Conservation (phyloP, 768 basidiomycete genomes). For the Exsudoporus frostii region DNA sequence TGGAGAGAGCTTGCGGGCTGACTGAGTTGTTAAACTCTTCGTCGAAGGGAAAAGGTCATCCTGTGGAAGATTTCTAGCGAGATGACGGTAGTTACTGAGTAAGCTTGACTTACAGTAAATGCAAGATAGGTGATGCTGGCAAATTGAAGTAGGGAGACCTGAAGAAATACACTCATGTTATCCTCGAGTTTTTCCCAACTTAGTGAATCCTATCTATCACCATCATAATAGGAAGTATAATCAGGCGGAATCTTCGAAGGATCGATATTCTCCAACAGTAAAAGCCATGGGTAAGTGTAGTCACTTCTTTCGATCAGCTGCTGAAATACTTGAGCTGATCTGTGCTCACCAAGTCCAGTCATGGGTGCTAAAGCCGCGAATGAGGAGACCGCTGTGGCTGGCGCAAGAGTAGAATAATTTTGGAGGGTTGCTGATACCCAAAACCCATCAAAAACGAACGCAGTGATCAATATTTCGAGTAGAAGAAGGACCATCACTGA, state of each 20-base stretch:
- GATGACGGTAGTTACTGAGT: not conserved
- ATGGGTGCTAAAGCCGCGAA: not conserved
- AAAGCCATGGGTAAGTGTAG: slow-evolving; percentile 18
- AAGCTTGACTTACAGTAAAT: not conserved
- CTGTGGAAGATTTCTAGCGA: not conserved
- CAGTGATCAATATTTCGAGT: slow-evolving; percentile 17
- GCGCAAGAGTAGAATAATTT: too few species aligned
- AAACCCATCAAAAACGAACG: slow-evolving; percentile 11
- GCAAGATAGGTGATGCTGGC: slow-evolving; percentile 10
- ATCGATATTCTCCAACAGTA: slow-evolving; percentile 23
- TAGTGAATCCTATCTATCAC: not conserved
- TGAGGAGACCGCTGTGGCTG: too few species aligned
- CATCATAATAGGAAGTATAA: slow-evolving; percentile 13
- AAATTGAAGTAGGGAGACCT: slow-evolving; percentile 25
- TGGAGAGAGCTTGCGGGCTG: not conserved
- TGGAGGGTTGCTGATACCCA: not conserved
- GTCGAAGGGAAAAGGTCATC: not conserved
- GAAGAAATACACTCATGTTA: not conserved
- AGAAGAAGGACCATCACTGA: slow-evolving; percentile 12
- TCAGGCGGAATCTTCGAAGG: not conserved
- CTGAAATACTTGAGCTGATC: not conserved
- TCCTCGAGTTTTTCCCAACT: not conserved
- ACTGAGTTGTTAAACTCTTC: too few species aligned
- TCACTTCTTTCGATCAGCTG: slow-evolving; percentile 5
- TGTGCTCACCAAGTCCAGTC: slow-evolving; percentile 18